These are phyloP conservation scores for Saccharata proteae DNA, from an alignment of 2,329 filamentous ascomycete genomes.

Conservation along the genomic window DNA sequence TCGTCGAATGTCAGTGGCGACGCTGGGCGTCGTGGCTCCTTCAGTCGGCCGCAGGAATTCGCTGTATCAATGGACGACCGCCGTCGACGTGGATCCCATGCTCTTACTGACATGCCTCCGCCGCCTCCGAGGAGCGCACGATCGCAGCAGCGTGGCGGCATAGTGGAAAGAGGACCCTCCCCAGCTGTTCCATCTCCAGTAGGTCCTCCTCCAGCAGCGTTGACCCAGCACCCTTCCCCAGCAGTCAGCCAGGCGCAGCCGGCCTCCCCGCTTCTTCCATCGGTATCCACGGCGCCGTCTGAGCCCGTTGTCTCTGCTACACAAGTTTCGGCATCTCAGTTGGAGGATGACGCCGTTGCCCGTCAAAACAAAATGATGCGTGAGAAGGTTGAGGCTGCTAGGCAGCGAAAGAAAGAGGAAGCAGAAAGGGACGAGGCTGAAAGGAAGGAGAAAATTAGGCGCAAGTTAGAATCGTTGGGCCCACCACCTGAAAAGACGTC, in stretches of 20 bases:
- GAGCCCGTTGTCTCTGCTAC: constrained; percentile 18
- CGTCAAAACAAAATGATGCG: constrained; percentile 58
- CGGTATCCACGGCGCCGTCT: constrained; percentile 14
- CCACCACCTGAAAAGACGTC: constrained; percentile 36
- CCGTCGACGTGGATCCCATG: constrained; percentile 7
- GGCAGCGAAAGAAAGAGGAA: constrained; percentile 50
- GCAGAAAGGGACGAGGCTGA: constrained; percentile 63
- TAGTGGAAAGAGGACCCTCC: constrained; percentile 6
- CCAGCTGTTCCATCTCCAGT: constrained; percentile 7
- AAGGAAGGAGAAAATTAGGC: constrained; percentile 55
- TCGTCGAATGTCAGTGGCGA: constrained; percentile 88
- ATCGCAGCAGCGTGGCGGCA: neutral
- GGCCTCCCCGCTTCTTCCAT: constrained; percentile 23
- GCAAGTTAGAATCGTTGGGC: constrained; percentile 60
- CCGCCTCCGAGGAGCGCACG: constrained; percentile 1
- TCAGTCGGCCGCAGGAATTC: constrained; percentile 36
- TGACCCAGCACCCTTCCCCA: constrained; percentile 19
- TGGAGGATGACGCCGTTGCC: constrained; percentile 51
- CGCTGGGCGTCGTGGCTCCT: constrained; percentile 55
- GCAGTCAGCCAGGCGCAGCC: constrained; percentile 20
- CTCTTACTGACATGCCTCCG: constrained; percentile 5
- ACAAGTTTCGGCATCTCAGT: too few species aligned
- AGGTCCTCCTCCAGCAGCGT: constrained; percentile 11
- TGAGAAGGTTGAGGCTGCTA: constrained; percentile 57
- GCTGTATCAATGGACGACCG: constrained; percentile 1